Base-by-base conservation (phyloP, 2,329 filamentous ascomycete genomes). In the Pezicula radicicola region DNA sequence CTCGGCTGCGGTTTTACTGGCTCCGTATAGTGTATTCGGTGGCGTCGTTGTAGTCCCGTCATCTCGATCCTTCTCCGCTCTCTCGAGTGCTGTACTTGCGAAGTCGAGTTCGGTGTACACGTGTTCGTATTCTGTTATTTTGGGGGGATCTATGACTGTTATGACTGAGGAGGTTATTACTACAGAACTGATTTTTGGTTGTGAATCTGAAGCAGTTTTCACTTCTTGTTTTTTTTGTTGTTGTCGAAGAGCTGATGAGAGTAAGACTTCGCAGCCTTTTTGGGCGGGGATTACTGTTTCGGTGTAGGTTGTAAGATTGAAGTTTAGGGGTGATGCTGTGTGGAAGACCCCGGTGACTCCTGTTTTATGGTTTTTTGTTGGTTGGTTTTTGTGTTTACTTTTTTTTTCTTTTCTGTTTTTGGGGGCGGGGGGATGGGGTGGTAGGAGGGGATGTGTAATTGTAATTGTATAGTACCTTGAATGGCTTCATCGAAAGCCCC, bases 1-100 rank as follows among this genome's bases (percentile, higher is more conserved):
- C 45, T 76, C 72, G 0, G 66, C 61, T 13, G 69, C 67, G 0
- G 65, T 63, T 51, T 76, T 76, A 53, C 69, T 72, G 0, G 72
- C 73, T 1, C 53, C 55, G 41, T 76, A 76, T 8, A 69, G 59
- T 0, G 61, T 37, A n/a, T n/a, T n/a, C 6, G 47, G 53, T 2
- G 43, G 10, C 8, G 44, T 39, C 4, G 54, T 56, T 6, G 18
- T 10, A 59, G 9, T 60, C 56, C 18, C 65, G 55, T 35, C 63
- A 46, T 60, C 46, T 15, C 43, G 50, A 46, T 68, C 67, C 60
- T 68, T 68, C 2, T 53, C 36, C 8, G 66, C 60, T 16, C 66
- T 54, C 1, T 65, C 64, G 1, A 62, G 55, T 16, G 68, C 63
- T 16, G 61, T 64, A 59, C 62, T 71, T 0, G 61, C 67, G 19